Evolutionary conservation across 257 asterid species (phyloP), one percentile per base, ranked within the genome.

Genomic region (Solanum sitiens): DNA sequence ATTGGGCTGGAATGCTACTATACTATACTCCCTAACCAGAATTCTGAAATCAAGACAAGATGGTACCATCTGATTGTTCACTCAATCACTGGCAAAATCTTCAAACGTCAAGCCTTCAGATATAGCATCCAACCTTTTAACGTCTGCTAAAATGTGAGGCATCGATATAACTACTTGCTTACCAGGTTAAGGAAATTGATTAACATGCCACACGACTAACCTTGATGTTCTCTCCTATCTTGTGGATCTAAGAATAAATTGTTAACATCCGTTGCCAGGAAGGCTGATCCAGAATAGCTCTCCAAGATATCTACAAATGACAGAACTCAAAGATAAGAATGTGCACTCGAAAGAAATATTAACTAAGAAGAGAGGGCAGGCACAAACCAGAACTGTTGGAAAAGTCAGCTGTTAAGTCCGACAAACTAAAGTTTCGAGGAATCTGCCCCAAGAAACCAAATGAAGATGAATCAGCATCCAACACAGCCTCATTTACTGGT

Each of bases 381-480:
- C 53, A 90, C 89, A 27, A 83, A 96, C 98, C 98, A 21, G 93
- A 89, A 88, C 97, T 91, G 88, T 93, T 94, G 42, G 98, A 90
- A 89, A 94, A 94, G 88, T 94, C 98, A 21, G 95, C 95, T 45
- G 98, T 91, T 93, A 97, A 87, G 89, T 95, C 98, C 5, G 99
- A 94, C 83, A 95, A 91, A 88, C 99, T 95, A 92, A 97, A 97
- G 91, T 92, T 94, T 30, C 97, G 96, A 50, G 99, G 97, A 42
- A 97, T 94, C 93, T 94, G 99, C 82, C 98, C 95, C 92, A 97
- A 90, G 70, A 93, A 91, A 59, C 98, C 98, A 85, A 92, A 91
- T 12, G 96, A 86, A 89, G 91, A 87, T 65, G 87, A 84, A 88
- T 93, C 96, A 8, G 91, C 90, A 87, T 93, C 96, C 89, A 94